Percentiles rank a stretch among this genome's conserved stretches.
These are phyloP conservation scores for Dimocarpus longan DNA, from an alignment of 345 rosid genomes.

Conservation along the genomic window DNA sequence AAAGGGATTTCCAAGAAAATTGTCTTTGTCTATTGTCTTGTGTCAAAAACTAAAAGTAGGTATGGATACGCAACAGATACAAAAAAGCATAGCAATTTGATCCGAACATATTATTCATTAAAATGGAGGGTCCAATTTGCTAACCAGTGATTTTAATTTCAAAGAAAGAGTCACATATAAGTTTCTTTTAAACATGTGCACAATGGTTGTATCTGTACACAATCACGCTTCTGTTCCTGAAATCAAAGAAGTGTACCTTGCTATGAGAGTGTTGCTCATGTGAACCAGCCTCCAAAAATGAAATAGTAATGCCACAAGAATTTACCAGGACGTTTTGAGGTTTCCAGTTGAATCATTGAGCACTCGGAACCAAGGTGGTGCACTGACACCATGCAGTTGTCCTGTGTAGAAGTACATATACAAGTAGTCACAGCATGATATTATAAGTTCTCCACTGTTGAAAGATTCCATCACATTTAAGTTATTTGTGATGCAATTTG, in stretches of 20 bases:
- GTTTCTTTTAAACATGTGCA: background rate
- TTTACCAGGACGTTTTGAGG: constrained; percentile 30
- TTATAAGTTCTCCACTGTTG: background rate
- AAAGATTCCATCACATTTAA: background rate
- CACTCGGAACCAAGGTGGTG: constrained; percentile 53
- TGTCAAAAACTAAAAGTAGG: too few species aligned
- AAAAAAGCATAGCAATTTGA: background rate
- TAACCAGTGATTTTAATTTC: background rate
- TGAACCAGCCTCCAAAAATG: constrained; percentile 13
- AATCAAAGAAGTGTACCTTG: background rate
- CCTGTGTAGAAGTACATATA: constrained; percentile 29
- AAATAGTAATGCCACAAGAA: background rate
- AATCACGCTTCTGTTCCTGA: background rate
- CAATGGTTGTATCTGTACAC: background rate
- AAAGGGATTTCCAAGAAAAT: too few species aligned
- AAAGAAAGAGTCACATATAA: background rate
- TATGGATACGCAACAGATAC: background rate
- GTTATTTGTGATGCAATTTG: background rate
- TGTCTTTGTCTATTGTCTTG: too few species aligned
- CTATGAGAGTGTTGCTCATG: background rate
- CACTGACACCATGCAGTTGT: constrained; percentile 24
- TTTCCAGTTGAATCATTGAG: constrained; percentile 48
- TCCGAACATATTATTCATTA: background rate
- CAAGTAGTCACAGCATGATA: background rate
- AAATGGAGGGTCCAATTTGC: background rate